These are phyloP conservation scores for Solanum hybrid DNA, from an alignment of 305 asterid species.

Conservation along the genomic window DNA sequence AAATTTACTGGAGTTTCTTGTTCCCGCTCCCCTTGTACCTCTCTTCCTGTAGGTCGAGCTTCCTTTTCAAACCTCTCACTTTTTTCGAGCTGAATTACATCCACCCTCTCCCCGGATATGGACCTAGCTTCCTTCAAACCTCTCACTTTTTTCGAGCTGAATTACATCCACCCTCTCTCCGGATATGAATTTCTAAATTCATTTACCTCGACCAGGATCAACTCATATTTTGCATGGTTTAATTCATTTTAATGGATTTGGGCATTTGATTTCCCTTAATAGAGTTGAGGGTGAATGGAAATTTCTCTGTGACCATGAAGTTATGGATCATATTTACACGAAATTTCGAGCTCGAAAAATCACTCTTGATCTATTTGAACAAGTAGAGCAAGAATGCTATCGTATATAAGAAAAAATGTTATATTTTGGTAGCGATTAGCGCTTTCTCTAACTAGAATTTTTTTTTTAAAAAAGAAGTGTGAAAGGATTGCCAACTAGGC, in stretches of 20 bases:
- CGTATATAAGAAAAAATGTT: not conserved
- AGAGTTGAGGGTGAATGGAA: slow-evolving; percentile 82
- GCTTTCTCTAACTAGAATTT: not conserved
- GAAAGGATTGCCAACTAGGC: not conserved
- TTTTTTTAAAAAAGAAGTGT: not conserved
- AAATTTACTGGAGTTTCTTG: not conserved
- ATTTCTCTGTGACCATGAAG: slow-evolving; percentile 46
- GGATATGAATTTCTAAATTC: no score
- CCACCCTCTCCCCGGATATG: not conserved
- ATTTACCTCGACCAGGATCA: not conserved
- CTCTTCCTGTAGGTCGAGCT: not conserved
- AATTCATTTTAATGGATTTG: slow-evolving; percentile 81
- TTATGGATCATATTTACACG: slow-evolving; percentile 74
- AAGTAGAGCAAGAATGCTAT: not conserved
- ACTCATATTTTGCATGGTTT: slow-evolving; percentile 73
- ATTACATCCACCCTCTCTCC: no score
- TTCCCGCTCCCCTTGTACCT: not conserved
- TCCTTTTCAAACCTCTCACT: not conserved
- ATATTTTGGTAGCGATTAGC: not conserved
- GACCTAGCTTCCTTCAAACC: no score
- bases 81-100: not conserved
- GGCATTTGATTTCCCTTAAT: slow-evolving; percentile 63
- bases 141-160: no score
- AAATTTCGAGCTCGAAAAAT: slow-evolving; percentile 39
- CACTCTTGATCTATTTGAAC: not conserved